A percentile compares a stretch with the other conserved stretches of the same genome.
Evolutionary conservation across 73 alveolate species (phyloP).

Genomic region (Blepharisma stoltei): DNA sequence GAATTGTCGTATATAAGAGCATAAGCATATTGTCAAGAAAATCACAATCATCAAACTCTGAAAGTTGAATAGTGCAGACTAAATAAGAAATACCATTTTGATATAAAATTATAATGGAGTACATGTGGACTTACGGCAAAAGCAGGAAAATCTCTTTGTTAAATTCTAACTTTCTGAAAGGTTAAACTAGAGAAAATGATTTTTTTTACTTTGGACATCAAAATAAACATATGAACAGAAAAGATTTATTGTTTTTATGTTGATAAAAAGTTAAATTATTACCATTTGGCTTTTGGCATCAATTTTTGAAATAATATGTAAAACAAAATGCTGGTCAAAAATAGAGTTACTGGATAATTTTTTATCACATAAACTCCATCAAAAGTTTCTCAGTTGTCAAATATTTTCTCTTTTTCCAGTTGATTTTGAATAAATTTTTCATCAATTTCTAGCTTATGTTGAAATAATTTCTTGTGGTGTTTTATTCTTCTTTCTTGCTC

Average conservation of each 20-base stretch:
- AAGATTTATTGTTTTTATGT: neutral
- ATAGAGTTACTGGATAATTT: too few species aligned
- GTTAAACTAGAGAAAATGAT: too few species aligned
- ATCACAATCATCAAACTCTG: constrained; percentile 14
- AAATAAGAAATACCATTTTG: constrained; percentile 21
- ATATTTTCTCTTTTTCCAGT: too few species aligned
- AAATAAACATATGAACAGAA: too few species aligned
- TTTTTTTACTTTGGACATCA: too few species aligned
- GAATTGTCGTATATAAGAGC: constrained; percentile 19
- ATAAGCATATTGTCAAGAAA: constrained; percentile 12
- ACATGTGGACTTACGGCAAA: too few species aligned
- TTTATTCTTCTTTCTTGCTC: neutral
- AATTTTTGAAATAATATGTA: too few species aligned
- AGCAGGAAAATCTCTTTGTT: too few species aligned
- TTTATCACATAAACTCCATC: too few species aligned
- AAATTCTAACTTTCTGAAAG: too few species aligned
- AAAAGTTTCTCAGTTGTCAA: too few species aligned
- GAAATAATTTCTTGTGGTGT: neutral
- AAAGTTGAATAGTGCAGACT: constrained; percentile 33
- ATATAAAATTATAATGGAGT: neutral
- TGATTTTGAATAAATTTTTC: neutral
- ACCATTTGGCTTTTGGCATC: neutral
- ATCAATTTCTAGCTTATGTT: neutral
- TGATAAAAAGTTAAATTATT: neutral
- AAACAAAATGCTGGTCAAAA: too few species aligned